Conservation (phyloP, 306 rosid genomes). For the Pyrus communis region DNA sequence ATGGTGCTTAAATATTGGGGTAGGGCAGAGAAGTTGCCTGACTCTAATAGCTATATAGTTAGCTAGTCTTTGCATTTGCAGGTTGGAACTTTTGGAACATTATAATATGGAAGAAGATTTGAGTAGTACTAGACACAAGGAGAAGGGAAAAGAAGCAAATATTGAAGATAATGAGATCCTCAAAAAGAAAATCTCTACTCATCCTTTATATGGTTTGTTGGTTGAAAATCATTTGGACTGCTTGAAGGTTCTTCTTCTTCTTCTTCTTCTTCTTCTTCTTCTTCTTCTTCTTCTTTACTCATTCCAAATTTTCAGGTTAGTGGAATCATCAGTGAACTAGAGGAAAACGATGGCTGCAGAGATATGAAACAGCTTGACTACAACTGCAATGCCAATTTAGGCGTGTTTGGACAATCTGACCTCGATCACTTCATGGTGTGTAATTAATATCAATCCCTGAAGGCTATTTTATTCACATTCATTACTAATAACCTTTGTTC, state of each 20-base stretch:
- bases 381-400: slow-evolving; percentile 21
- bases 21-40: background rate
- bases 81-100: background rate
- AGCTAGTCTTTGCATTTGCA: background rate
- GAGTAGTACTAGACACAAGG: background rate
- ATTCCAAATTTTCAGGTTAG: slow-evolving; percentile 1
- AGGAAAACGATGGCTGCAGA: slow-evolving; percentile 22
- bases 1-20: background rate
- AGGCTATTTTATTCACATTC: background rate
- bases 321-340: slow-evolving; percentile 13
- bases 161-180: slow-evolving; percentile 38
- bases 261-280: background rate
- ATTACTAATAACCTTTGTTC: background rate
- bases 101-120: slow-evolving; percentile 38
- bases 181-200: slow-evolving; percentile 65
- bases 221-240: slow-evolving; percentile 69
- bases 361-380: slow-evolving; percentile 33
- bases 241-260: slow-evolving; percentile 44
- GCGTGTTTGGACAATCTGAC: slow-evolving; percentile 33
- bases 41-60: background rate
- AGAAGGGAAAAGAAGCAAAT: slow-evolving; percentile 4
- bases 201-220: slow-evolving; percentile 59
- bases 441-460: background rate
- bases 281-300: background rate
- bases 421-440: slow-evolving; percentile 86